These are phyloP conservation scores for Penstemon barbatus DNA, from an alignment of 257 asterid species.

Conservation along the genomic window DNA sequence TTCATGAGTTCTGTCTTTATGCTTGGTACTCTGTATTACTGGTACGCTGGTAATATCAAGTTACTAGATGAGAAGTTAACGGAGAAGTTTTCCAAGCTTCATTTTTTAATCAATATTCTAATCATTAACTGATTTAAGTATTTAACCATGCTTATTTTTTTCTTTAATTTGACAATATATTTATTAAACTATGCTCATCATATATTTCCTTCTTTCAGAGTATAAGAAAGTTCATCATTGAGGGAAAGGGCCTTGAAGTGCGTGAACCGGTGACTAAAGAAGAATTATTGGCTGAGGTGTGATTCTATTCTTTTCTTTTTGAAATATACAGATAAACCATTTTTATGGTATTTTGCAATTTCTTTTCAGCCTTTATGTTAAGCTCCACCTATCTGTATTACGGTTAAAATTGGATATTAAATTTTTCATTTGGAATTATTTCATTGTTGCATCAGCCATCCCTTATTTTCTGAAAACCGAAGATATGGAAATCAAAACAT, in stretches of 20 bases:
- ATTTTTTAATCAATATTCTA: too few species aligned
- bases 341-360: conserved; percentile 2
- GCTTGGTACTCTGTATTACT: too few species aligned
- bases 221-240: conserved; percentile 42
- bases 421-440: neutral
- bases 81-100: neutral
- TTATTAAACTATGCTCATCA: neutral
- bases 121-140: too few species aligned
- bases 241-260: conserved; percentile 42
- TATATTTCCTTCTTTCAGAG: conserved; percentile 34
- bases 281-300: conserved; percentile 58
- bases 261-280: conserved; percentile 55
- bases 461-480: neutral
- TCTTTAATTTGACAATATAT: too few species aligned
- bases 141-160: too few species aligned
- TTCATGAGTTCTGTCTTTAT: neutral
- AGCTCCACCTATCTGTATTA: neutral
- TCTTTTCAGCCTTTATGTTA: neutral
- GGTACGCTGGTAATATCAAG: neutral
- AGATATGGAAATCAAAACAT: neutral
- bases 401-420: neutral
- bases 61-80: neutral
- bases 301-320: neutral
- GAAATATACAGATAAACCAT: neutral
- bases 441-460: neutral